Evolutionary conservation across 2,329 filamentous ascomycete species (phyloP), one percentile per base, ranked within the genome.

Genomic region (Tolypocladium ophioglossoides): DNA sequence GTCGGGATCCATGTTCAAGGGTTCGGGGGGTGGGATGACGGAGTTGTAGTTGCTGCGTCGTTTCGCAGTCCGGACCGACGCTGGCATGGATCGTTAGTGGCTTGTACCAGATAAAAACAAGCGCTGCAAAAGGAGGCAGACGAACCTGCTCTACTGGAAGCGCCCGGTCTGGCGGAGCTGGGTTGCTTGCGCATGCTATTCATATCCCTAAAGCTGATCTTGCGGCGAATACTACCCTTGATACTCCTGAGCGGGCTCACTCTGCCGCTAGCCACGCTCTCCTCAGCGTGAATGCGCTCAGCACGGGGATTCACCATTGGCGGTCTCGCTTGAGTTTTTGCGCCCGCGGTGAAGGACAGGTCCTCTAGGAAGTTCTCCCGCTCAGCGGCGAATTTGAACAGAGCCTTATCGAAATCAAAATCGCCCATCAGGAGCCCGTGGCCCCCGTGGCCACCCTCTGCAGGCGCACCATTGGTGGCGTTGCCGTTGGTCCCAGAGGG

Each of bases 21-120:
- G 92, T 69, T 97, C 90, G 14, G 94, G 94, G 2, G 84, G 85
- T 16, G 94, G 94, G 53, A 99, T 97, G 52, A 99, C 94, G 1
- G 94, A 96, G 69, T 97, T 97, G 72, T 99, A 99, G 68, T 95
- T 95, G 70, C 92, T 97, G 60, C 97, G 75, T 63, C 94, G 84
- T 72, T 85, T 94, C 39, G 91, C 85, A 6, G 91, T 96, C 62
- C 91, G 85, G 58, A 83, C 73, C 48, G 80, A 83, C 56, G 79
- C 80, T 81, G 77, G 77, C 78, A 52, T 9, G 27, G 14, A 37
- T 38, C 8, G 59, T 51, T 60, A 62, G 70, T 63, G 72, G 68
- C 63, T 9, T 22, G 27, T 59, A 56, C 50, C 27, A 54, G 54
- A 47, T 38, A 52, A 54, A 39, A 35, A 18, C 11, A 53, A 18